These are phyloP conservation scores for Saitoella complicata DNA, from an alignment of 805 yeast species.

Conservation along the genomic window DNA sequence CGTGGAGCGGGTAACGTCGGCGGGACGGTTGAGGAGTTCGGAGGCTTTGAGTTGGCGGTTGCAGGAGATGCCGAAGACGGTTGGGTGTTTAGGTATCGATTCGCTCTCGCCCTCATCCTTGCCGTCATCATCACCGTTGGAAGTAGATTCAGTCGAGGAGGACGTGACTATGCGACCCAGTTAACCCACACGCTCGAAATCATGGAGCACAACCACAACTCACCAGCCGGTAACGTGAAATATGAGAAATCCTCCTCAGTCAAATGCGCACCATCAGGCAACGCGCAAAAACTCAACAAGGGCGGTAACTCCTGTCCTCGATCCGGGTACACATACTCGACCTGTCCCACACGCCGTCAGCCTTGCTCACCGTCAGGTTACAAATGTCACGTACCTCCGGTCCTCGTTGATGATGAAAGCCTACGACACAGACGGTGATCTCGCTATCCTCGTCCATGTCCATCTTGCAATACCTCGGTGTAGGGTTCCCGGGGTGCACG, in stretches of 20 bases:
- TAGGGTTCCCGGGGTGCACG: too few species aligned
- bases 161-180: too few species aligned
- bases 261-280: slow-evolving; percentile 91
- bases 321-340: slow-evolving; percentile 70
- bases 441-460: too few species aligned
- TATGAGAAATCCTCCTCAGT: slow-evolving; percentile 87
- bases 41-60: slow-evolving; percentile 62
- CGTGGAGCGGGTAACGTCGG: slow-evolving; percentile 65
- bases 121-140: background rate
- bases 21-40: slow-evolving; percentile 38
- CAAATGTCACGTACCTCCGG: slow-evolving; percentile 4
- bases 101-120: slow-evolving; percentile 1
- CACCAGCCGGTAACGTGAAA: slow-evolving; percentile 41
- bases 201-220: too few species aligned
- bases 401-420: slow-evolving; percentile 53
- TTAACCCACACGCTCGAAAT: too few species aligned
- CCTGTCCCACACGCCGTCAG: slow-evolving; percentile 49
- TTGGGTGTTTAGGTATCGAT: slow-evolving; percentile 23
- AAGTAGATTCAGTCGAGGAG: too few species aligned
- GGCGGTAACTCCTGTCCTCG: slow-evolving; percentile 47
- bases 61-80: slow-evolving; percentile 91
- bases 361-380: background rate
- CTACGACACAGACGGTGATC: slow-evolving; percentile 52
- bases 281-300: slow-evolving; percentile 77
- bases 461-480: too few species aligned